A percentile compares a stretch with the other conserved stretches of the same genome.
These are phyloP conservation scores for Byssothecium circinans DNA, from an alignment of 2,329 filamentous ascomycete species.

Conservation along the genomic window DNA sequence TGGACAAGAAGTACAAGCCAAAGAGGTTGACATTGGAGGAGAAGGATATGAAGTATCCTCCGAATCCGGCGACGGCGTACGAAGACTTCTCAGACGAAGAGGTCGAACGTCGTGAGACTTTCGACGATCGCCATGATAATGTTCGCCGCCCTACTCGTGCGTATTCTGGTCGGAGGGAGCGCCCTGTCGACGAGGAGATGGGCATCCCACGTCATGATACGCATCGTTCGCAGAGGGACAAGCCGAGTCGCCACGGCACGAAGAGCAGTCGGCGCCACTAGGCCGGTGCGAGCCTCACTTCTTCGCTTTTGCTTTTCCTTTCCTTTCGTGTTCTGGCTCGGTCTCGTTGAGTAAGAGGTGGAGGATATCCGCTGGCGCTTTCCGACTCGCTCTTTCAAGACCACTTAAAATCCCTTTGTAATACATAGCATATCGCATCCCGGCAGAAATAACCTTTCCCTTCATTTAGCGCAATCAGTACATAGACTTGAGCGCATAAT, in stretches of 20 bases:
- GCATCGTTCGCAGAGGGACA: conserved; percentile 15
- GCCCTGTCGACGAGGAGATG: conserved; percentile 37
- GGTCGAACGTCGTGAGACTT: conserved; percentile 26
- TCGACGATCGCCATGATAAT: conserved; percentile 25
- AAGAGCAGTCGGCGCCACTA: neutral
- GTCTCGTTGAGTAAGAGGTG: no score
- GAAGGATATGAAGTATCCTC: conserved; percentile 19
- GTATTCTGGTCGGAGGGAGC: conserved; percentile 30
- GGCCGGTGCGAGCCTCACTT: no score
- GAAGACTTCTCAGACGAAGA: conserved; percentile 49
- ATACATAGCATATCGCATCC: neutral
- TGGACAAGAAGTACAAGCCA: conserved; percentile 67
- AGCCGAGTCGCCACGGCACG: neutral
- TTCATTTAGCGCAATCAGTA: no score
- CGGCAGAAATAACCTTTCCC: no score
- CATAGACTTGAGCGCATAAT: no score
- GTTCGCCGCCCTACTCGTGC: conserved; percentile 33
- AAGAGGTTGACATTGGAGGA: conserved; percentile 27
- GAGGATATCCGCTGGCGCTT: neutral
- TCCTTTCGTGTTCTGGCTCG: neutral
- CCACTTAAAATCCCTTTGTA: neutral
- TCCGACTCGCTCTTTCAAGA: neutral
- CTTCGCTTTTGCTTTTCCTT: neutral
- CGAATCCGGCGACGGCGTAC: conserved; percentile 49
- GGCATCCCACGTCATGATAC: conserved; percentile 26